Conservation (phyloP, 1,284 basidiomycete species). For the Austroboletus novae-zelandiae region DNA sequence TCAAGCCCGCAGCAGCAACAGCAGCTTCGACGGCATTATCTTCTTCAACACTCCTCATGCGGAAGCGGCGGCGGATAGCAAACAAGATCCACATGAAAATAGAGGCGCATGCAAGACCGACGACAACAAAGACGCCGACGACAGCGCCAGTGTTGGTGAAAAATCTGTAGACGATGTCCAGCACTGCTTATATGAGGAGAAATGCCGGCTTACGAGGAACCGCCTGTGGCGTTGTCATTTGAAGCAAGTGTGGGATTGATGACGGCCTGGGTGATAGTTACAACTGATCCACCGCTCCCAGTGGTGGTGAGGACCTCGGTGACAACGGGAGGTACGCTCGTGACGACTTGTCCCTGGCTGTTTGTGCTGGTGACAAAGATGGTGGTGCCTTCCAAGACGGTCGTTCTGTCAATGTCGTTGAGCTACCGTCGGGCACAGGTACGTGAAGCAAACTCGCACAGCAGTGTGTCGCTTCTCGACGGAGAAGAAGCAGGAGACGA, state of each 20-base stretch:
- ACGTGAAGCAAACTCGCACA: constrained; percentile 21
- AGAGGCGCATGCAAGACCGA: constrained; percentile 67
- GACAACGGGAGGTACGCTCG: constrained; percentile 52
- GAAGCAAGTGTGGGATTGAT: constrained; percentile 65
- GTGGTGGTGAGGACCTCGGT: constrained; percentile 58
- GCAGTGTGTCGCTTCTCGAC: constrained; percentile 15
- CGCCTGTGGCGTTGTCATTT: constrained; percentile 37
- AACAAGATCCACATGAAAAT: constrained; percentile 71
- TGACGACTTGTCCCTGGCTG: constrained; percentile 46
- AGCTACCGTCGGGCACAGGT: constrained; percentile 11
- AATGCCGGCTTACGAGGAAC: constrained; percentile 42
- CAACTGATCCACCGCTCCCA: constrained; percentile 45
- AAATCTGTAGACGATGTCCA: constrained; percentile 47
- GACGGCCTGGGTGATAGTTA: constrained; percentile 58
- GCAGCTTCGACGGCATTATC: constrained; percentile 67
- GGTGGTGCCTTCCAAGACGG: constrained; percentile 45
- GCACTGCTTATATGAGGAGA: constrained; percentile 1
- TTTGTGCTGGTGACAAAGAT: constrained; percentile 60
- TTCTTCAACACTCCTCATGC: constrained; percentile 57
- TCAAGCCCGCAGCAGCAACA: constrained; percentile 63
- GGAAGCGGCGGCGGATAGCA: constrained; percentile 61
- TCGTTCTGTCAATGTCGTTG: constrained; percentile 43
- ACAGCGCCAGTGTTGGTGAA: constrained; percentile 75
- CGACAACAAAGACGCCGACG: constrained; percentile 72
- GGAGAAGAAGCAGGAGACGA: constrained; percentile 14